Percentiles rank a stretch among this genome's conserved stretches.
These are phyloP conservation scores for Jacaranda copaia DNA, from an alignment of 257 asterid species.

Conservation along the genomic window DNA sequence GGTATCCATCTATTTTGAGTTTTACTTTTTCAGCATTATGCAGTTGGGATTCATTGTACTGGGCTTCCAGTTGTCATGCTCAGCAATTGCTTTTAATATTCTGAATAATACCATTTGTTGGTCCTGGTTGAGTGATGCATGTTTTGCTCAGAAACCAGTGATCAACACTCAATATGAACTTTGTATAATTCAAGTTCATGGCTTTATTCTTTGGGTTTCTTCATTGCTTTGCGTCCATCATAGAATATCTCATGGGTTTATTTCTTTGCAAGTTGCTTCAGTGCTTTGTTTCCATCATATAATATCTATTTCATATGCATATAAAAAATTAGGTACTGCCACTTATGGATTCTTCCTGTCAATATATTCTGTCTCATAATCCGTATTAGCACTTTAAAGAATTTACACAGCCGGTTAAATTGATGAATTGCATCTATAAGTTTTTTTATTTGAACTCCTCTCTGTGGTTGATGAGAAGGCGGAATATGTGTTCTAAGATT, in stretches of 20 bases:
- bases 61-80: conserved; percentile 19
- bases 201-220: not conserved
- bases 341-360: too few relatives aligned
- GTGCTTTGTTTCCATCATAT: too few relatives aligned
- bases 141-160: not conserved
- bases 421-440: not conserved
- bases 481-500: not conserved
- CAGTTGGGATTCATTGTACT: not conserved
- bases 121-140: not conserved
- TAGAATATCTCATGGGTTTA: too few relatives aligned
- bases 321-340: too few relatives aligned
- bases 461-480: not conserved
- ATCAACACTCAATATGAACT: not conserved
- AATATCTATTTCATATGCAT: too few relatives aligned
- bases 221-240: not conserved
- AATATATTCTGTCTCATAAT: not conserved
- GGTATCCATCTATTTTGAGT: conserved; percentile 26
- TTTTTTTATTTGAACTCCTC: not conserved
- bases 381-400: not conserved
- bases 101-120: conserved; percentile 39
- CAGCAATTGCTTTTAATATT: conserved; percentile 29
- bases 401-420: not conserved
- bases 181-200: not conserved
- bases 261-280: too few relatives aligned
- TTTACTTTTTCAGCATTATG: conserved; percentile 10